Conservation (phyloP, 139 green algal species). For the Pycnococcus provasolii region DNA sequence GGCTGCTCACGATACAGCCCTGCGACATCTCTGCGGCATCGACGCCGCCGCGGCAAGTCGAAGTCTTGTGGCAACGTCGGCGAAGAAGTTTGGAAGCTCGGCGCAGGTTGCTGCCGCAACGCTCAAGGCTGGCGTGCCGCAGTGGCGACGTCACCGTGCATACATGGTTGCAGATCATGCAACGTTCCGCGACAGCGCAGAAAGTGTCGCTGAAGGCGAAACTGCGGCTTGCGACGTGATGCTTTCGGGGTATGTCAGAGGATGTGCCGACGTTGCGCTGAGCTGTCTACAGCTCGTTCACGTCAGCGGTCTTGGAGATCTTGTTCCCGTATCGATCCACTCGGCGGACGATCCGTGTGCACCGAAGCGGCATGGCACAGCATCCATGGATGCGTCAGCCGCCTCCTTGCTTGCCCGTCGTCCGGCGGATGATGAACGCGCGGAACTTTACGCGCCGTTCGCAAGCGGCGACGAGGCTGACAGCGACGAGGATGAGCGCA, state of each 20-base stretch:
- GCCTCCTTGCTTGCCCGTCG: background rate
- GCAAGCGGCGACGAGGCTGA: background rate
- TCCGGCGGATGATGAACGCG: too few relatives aligned
- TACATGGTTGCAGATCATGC: slow-evolving; percentile 5
- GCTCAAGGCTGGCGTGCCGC: background rate
- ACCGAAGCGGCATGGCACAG: background rate
- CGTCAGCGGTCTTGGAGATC: slow-evolving; percentile 8
- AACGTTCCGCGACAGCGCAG: background rate
- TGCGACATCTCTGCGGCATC: too few relatives aligned
- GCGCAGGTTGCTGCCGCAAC: too few relatives aligned
- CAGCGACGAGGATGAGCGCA: background rate
- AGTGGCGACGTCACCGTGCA: background rate
- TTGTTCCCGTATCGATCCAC: background rate
- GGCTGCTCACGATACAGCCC: too few relatives aligned
- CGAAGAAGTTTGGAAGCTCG: too few relatives aligned
- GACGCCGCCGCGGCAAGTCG: too few relatives aligned
- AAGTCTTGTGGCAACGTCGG: too few relatives aligned
- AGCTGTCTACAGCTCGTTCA: background rate
- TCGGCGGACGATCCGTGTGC: background rate
- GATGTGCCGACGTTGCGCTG: background rate
- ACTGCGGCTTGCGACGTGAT: background rate
- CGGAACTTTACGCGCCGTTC: too few relatives aligned
- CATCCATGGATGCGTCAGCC: background rate
- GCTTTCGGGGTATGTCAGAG: slow-evolving; percentile 11
- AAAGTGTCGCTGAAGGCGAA: background rate